Conservation (phyloP, 495 filamentous ascomycete genomes). For the Aspergillus nidulans region DNA sequence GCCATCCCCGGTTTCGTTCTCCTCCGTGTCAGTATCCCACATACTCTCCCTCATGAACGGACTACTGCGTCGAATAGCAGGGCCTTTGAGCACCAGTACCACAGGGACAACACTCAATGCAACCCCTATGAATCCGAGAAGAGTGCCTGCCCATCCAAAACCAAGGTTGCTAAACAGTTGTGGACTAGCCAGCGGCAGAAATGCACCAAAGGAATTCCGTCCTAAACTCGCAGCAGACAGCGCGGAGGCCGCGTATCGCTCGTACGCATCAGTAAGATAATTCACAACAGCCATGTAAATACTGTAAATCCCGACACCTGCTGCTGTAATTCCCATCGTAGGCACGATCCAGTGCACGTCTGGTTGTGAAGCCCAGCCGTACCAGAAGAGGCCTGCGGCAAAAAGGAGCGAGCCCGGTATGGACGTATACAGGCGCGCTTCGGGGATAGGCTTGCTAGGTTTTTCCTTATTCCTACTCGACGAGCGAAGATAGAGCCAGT, state of each 20-base stretch:
- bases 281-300: slow-evolving; percentile 48
- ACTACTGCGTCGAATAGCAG: slow-evolving; percentile 29
- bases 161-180: slow-evolving; percentile 38
- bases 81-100: slow-evolving; percentile 32
- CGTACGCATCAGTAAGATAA: slow-evolving; percentile 45
- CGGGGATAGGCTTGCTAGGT: slow-evolving; percentile 32
- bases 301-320: slow-evolving; percentile 39
- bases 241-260: slow-evolving; percentile 35
- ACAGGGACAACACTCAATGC: slow-evolving; percentile 36
- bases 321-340: slow-evolving; percentile 28
- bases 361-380: slow-evolving; percentile 32
- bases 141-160: slow-evolving; percentile 40
- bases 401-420: slow-evolving; percentile 41
- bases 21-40: slow-evolving; percentile 18
- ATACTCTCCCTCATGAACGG: slow-evolving; percentile 35
- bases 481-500: slow-evolving; percentile 34
- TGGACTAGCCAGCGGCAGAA: slow-evolving; percentile 34
- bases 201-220: slow-evolving; percentile 31
- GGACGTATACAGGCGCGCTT: slow-evolving; percentile 38
- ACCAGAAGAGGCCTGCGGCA: slow-evolving; percentile 39
- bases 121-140: slow-evolving; percentile 39
- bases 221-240: slow-evolving; percentile 34
- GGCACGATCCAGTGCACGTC: slow-evolving; percentile 40
- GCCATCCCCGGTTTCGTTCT: slow-evolving; percentile 15
- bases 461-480: slow-evolving; percentile 23